Conservation (phyloP, 768 basidiomycete genomes). For the Exidia glandulosa region DNA sequence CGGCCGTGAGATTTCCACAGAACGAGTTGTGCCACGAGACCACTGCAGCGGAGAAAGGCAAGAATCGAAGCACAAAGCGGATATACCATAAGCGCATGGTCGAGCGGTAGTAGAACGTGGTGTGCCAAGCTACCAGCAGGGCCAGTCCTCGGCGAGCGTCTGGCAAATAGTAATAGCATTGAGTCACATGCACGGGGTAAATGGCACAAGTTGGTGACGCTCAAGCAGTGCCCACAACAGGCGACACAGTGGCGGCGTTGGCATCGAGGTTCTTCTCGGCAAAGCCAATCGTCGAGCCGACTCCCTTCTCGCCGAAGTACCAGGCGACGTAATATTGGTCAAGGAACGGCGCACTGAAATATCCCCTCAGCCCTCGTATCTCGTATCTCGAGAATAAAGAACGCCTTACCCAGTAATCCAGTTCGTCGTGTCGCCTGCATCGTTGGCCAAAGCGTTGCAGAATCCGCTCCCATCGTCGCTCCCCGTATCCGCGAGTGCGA, state of each 20-base stretch:
- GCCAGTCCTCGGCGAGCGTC: no score
- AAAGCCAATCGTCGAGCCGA: constrained; percentile 1
- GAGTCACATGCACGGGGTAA: no score
- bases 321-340: constrained; percentile 6
- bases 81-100: no score
- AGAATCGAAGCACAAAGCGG: no score
- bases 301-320: constrained; percentile 2
- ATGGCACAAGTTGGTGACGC: no score
- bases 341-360: constrained; percentile 1
- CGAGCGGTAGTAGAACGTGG: no score
- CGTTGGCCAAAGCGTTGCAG: constrained; percentile 3
- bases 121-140: no score
- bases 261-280: neutral
- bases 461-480: constrained; percentile 3
- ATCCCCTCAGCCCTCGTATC: neutral
- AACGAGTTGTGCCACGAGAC: no score
- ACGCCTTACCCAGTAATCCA: constrained; percentile 1
- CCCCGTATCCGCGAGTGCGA: neutral
- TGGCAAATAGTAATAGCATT: no score
- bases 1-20: no score
- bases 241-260: neutral
- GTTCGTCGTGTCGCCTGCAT: constrained; percentile 6
- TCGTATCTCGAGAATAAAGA: neutral
- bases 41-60: no score
- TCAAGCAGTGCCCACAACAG: neutral